These are phyloP conservation scores for Letharia lupina DNA, from an alignment of 495 filamentous ascomycete genomes.

Conservation along the genomic window DNA sequence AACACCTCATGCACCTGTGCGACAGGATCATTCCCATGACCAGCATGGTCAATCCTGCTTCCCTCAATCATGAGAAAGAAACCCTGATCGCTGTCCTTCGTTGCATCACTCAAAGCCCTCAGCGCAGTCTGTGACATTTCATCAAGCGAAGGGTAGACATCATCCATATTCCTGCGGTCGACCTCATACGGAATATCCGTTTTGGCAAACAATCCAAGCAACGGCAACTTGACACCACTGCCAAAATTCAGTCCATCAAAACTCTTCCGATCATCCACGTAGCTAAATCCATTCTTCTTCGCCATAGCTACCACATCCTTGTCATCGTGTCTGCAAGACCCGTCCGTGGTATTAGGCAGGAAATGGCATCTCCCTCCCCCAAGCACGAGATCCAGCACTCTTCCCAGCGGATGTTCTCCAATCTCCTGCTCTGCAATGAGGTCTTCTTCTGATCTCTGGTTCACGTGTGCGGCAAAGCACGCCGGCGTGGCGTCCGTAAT, in stretches of 20 bases:
- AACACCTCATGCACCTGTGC: conserved; percentile 93
- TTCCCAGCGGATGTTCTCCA: conserved; percentile 75
- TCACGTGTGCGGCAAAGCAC: conserved; percentile 86
- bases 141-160: conserved; percentile 77
- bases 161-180: conserved; percentile 67
- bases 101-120: conserved; percentile 70
- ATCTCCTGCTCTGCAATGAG: conserved; percentile 86
- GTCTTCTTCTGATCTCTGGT: conserved; percentile 71
- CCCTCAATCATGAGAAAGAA: conserved; percentile 99
- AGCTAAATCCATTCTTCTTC: conserved; percentile 68
- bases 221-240: conserved; percentile 63
- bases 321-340: conserved; percentile 68
- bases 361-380: conserved; percentile 94
- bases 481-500: conserved; percentile 97
- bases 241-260: conserved; percentile 72
- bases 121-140: conserved; percentile 87
- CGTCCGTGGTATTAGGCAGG: conserved; percentile 64
- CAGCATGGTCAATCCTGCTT: conserved; percentile 91
- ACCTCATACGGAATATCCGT: conserved; percentile 87
- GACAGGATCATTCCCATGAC: conserved; percentile 88
- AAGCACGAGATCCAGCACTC: conserved; percentile 81
- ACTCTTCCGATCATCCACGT: conserved; percentile 58
- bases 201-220: conserved; percentile 79
- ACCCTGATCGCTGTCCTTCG: conserved; percentile 74
- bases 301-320: conserved; percentile 62